phyloP scores from a whole-genome alignment of 331 rosid species.

The Pyracantha coccinea region DNA sequence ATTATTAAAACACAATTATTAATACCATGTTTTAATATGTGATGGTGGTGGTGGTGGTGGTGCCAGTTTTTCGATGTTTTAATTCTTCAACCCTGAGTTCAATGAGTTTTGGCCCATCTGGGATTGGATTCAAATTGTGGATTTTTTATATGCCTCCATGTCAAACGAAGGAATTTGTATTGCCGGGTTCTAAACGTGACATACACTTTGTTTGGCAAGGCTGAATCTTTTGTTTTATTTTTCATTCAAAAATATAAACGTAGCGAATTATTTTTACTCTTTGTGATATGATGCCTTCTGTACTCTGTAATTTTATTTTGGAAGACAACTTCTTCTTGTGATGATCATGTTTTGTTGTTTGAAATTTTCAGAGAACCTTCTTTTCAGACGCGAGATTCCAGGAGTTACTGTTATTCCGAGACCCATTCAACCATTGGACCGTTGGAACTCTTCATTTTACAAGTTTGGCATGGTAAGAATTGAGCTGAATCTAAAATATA shows the following conservation, averaged over 20 bases:
- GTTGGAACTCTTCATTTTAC: too few species aligned
- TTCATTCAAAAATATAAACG: background rate
- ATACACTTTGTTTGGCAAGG: background rate
- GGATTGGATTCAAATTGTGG: too few species aligned
- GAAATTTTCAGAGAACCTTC: background rate
- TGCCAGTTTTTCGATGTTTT: too few species aligned
- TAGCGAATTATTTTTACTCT: background rate
- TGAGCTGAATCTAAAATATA: too few species aligned
- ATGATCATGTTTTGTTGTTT: background rate
- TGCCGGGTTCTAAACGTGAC: background rate
- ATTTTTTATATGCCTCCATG: too few species aligned
- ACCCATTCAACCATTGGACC: too few species aligned
- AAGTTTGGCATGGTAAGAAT: too few species aligned
- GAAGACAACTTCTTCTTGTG: background rate
- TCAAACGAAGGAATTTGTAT: background rate
- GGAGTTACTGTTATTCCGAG: background rate
- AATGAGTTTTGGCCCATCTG: too few species aligned
- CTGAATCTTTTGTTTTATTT: background rate
- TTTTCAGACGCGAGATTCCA: fast-evolving
- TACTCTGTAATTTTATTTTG: background rate
- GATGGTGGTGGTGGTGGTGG: too few species aligned
- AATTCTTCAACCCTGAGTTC: too few species aligned
- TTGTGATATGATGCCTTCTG: background rate
- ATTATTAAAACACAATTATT: too few species aligned
- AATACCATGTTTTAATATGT: too few species aligned